Evolutionary conservation across 306 rosid species (phyloP).

Genomic region (Ormosia emarginata): DNA sequence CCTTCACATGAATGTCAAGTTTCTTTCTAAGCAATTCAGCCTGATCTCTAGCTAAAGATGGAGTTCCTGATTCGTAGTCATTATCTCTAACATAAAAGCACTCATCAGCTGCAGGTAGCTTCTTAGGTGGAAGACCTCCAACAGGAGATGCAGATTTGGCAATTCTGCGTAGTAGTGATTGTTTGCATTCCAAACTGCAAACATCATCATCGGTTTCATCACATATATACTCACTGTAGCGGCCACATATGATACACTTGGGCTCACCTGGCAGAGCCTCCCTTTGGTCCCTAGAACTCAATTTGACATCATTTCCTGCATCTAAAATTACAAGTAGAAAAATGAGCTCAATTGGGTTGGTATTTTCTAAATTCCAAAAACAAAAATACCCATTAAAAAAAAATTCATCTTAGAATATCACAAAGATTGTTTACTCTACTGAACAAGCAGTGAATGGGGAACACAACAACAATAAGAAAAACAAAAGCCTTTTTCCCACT

Average conservation of each 20-base stretch:
- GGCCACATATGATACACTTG: conserved; percentile 65
- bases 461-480: not conserved
- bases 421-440: not conserved
- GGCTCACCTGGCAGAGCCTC: conserved; percentile 75
- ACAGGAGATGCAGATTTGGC: conserved; percentile 15
- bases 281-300: conserved; percentile 61
- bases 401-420: not conserved
- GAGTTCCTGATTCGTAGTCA: conserved; percentile 24
- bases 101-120: conserved; percentile 59
- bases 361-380: not conserved
- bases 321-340: conserved; percentile 10
- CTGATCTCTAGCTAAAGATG: conserved; percentile 33
- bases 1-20: conserved; percentile 63
- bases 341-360: not conserved
- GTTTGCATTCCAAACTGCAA: conserved; percentile 87
- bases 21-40: conserved; percentile 53
- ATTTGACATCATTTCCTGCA: conserved; percentile 47
- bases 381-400: not conserved
- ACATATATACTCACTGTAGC: conserved; percentile 82
- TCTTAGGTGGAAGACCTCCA: conserved; percentile 31
- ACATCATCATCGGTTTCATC: conserved; percentile 80
- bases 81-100: conserved; percentile 68
- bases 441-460: not conserved
- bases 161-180: conserved; percentile 41
- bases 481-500: not conserved